Base-by-base conservation (phyloP, 768 basidiomycete species). In the Phylloporus rhodoxanthus region DNA sequence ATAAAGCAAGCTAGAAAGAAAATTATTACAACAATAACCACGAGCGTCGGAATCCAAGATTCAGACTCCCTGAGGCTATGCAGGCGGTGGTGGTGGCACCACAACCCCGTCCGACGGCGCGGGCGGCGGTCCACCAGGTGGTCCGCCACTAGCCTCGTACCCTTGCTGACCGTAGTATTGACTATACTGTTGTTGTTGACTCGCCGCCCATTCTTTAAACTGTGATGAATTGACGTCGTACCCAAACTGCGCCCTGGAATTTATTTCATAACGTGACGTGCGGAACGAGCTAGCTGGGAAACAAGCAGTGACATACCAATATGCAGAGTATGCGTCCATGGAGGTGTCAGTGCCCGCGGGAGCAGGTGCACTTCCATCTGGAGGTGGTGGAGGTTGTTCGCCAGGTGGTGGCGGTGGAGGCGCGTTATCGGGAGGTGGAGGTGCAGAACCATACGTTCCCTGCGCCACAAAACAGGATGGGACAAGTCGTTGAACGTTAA, bases 181-280 rank as follows among this genome's bases (percentile, higher is more conserved):
- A 13, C 74, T 75, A 57, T 90, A 88, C 58, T 85, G 82, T 55
- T 87, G 84, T 54, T 80, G 79, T 38, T 73, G 72, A 48, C 61
- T 64, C 9, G 84, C 80, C 33, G 80, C 80, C 88, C 88, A 90
- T 58, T 86, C 80, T 64, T 87, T 89, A 65, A 90, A 91, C 58
- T 89, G 79, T 2, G 76, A 60, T 3, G 89, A 86, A 62, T 90
- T 91, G 52, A 90, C 84, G 57, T 91, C 89, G 65, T 91, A 91
- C 10, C 88, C 88, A 59, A 87, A 89, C 5, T 84, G 82, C 52
- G 88, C 84, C 88, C 88, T 89, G 8, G 45, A 36, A 36, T 29
- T 33, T 25, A 37, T 34, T 44, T 21, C 29, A 30, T 10, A 15
- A 30, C 48, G 7, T 9, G 28, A 26, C 9, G 13, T 23, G n/a